phyloP scores from a whole-genome alignment of 1,139 yeast species.

The Lodderomyces margitis region DNA sequence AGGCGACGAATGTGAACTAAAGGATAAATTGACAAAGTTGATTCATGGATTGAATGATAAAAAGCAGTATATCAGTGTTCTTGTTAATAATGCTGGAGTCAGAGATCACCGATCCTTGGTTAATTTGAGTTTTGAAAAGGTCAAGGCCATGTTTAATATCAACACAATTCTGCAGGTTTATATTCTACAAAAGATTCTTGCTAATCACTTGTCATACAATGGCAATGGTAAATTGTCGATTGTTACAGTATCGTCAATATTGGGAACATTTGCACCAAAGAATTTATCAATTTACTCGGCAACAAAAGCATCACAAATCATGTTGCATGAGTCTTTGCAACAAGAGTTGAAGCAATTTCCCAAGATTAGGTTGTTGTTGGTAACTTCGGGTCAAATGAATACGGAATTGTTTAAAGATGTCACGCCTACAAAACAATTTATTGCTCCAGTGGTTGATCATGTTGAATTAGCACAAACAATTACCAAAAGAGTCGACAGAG shows the following conservation, averaged over 20 bases:
- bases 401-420: conserved; percentile 65
- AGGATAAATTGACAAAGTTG: conserved; percentile 19
- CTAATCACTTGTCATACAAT: conserved; percentile 20
- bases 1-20: conserved; percentile 32
- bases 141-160: conserved; percentile 44
- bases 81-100: conserved; percentile 77
- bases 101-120: conserved; percentile 48
- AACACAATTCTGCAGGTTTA: conserved; percentile 59
- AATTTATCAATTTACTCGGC: conserved; percentile 65
- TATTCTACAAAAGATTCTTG: conserved; percentile 44
- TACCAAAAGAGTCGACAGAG: conserved; percentile 36
- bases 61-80: conserved; percentile 43
- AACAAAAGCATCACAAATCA: conserved; percentile 60
- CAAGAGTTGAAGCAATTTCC: conserved; percentile 39
- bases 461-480: conserved; percentile 43
- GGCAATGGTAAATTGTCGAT: conserved; percentile 42
- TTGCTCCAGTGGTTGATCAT: conserved; percentile 62
- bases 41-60: conserved; percentile 26
- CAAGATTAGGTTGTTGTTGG: conserved; percentile 45
- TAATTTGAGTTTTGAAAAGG: conserved; percentile 29
- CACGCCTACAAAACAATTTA: conserved; percentile 51
- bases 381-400: conserved; percentile 66
- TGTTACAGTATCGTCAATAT: conserved; percentile 64
- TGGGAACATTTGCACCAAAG: conserved; percentile 72
- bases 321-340: conserved; percentile 57